phyloP scores from a whole-genome alignment of 768 basidiomycete species.

The Lactarius hengduanensis region DNA sequence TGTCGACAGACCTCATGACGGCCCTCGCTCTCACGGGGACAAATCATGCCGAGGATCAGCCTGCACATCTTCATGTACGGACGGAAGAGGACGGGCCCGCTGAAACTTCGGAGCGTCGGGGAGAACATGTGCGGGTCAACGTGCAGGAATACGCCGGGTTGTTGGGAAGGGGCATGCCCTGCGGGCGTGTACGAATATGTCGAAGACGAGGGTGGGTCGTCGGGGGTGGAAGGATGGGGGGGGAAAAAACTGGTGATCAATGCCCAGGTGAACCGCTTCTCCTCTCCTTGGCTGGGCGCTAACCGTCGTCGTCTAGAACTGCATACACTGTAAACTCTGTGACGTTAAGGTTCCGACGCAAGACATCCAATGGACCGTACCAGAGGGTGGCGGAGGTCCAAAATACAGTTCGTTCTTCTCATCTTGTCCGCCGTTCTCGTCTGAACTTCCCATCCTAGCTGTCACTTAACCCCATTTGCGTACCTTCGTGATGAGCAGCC shows the following conservation, averaged over 20 bases:
- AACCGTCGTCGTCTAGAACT: conserved; percentile 57
- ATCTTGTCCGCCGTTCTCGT: neutral
- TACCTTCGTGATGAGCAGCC: neutral
- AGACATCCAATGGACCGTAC: conserved; percentile 96
- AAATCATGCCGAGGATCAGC: conserved; percentile 97
- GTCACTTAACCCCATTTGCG: conserved; percentile 12
- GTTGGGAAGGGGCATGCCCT: conserved; percentile 86
- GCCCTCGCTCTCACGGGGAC: conserved; percentile 88
- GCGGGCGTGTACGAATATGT: conserved; percentile 98
- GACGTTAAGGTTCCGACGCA: conserved; percentile 96
- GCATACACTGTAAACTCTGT: conserved; percentile 93
- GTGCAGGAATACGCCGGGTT: conserved; percentile 80
- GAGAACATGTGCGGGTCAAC: conserved; percentile 73
- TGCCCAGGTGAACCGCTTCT: conserved; percentile 65
- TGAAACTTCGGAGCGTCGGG: conserved; percentile 47
- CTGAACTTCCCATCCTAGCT: conserved; percentile 19
- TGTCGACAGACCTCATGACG: conserved; percentile 92
- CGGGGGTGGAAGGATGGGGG: conserved; percentile 58
- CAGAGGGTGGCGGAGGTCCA: conserved; percentile 95
- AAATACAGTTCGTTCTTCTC: conserved; percentile 71
- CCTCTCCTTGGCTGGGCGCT: conserved; percentile 16
- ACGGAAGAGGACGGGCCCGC: conserved; percentile 33
- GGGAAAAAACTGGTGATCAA: conserved; percentile 95
- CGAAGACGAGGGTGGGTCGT: conserved; percentile 50
- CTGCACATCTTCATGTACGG: conserved; percentile 78